Percentiles rank a stretch among this genome's conserved stretches.
phyloP scores from a whole-genome alignment of 2,329 filamentous ascomycete species.

The Fulvia fulva region DNA sequence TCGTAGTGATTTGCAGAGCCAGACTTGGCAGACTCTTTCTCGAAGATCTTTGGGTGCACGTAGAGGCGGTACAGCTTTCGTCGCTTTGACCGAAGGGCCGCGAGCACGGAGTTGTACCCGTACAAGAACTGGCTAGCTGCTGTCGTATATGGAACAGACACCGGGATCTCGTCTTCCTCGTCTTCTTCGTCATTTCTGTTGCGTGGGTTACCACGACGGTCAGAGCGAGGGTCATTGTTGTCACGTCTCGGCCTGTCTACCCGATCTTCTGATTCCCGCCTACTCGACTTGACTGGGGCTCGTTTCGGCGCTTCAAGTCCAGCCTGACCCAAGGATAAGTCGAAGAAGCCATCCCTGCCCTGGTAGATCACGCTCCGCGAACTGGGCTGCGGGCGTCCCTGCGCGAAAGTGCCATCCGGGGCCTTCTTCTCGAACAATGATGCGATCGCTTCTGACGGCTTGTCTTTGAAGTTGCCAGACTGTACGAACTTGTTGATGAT shows the following conservation, averaged over 20 bases:
- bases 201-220: not conserved
- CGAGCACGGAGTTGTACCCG: conserved; percentile 73
- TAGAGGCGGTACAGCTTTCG: conserved; percentile 84
- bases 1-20: not conserved
- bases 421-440: conserved; percentile 17
- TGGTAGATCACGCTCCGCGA: conserved; percentile 16
- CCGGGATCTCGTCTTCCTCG: conserved; percentile 32
- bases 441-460: conserved; percentile 17
- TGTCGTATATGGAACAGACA: conserved; percentile 66
- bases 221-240: not conserved
- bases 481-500: conserved; percentile 13
- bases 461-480: conserved; percentile 16
- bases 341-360: conserved; percentile 11
- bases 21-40: conserved; percentile 8
- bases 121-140: conserved; percentile 90
- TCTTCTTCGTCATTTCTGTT: conserved; percentile 5
- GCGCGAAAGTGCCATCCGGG: conserved; percentile 16
- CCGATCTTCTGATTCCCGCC: not conserved
- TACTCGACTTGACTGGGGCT: not conserved
- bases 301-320: not conserved
- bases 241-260: not conserved
- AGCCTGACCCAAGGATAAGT: conserved; percentile 6
- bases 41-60: conserved; percentile 42
- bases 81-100: conserved; percentile 65
- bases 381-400: conserved; percentile 4